Evolutionary conservation across 108 stramenopile genomes (phyloP), one percentile per base, ranked within the genome.

Genomic region (Nitzschia sp.): DNA sequence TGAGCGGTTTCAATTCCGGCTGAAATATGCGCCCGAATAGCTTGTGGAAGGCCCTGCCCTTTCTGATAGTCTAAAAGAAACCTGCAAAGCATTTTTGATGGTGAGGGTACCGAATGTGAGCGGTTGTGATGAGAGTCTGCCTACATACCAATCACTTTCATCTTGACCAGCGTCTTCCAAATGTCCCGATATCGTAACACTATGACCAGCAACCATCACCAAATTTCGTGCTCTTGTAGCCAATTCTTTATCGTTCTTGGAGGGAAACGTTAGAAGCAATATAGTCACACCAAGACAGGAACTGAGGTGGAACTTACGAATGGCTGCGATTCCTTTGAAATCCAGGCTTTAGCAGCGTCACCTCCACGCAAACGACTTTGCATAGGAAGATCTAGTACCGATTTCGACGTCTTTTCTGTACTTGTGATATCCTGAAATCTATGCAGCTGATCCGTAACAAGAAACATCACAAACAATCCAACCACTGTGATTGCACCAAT

Each of bases 91-190:
- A 1, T 54, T 14, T 12, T 52, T 8, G 1, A 17, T 15, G 39
- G 14, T 25, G 24, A 21, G 38, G 15, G 3, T 39, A 0, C 17
- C 11, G 43, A 44, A 12, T 24, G 11, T 14, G 7, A 21, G 12
- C 25, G 19, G 11, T 48, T 44, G 61, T 44, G 41, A 37, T 0
- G 17, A 48, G 20, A 63, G 20, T 63, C 40, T 41, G 10, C 48
- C 67, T n/a, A 97, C 67, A 50, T 81, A 94, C 98, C 98, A 99
- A 46, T 84, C 90, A 14, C 64, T 70, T 43, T 88, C 91, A 70
- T 98, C 97, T 21, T 41, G 53, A 14, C 71, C 85, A 6, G 88
- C 86, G 63, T 83, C 80, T 51, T 83, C 75, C 46, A 78, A 42
- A 63, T 74, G 75, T 11, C 80, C 82, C 8, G 89, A 86, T 20